Evolutionary conservation across 768 basidiomycete genomes (phyloP).

Genomic region (Coprinopsis cinerea): DNA sequence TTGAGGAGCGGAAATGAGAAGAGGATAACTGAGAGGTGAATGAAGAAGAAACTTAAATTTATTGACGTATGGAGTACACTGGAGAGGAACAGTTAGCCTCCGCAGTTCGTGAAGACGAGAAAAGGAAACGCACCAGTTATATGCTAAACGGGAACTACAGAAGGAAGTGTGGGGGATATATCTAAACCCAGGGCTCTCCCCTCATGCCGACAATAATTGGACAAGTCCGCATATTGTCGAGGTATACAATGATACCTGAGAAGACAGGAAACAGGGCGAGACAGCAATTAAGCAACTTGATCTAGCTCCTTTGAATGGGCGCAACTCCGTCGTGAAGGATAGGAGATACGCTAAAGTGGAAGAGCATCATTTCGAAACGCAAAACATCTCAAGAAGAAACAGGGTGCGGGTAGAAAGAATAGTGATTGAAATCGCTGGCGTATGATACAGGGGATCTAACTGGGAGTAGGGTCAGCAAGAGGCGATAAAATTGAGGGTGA

Average conservation of each 20-base stretch:
- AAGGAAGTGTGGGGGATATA: slow-evolving; percentile 4
- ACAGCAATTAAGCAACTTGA: slow-evolving; percentile 18
- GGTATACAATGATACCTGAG: slow-evolving; percentile 28
- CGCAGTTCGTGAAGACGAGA: no score
- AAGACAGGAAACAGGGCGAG: slow-evolving; percentile 25
- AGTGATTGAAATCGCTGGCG: slow-evolving; percentile 14
- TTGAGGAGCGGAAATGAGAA: slow-evolving; percentile 63
- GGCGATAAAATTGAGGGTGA: not conserved
- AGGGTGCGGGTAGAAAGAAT: not conserved
- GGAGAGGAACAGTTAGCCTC: no score
- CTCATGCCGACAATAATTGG: slow-evolving; percentile 18
- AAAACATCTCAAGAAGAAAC: no score
- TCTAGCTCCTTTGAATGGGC: slow-evolving; percentile 88
- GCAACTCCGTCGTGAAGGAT: slow-evolving; percentile 50
- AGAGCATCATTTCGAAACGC: slow-evolving; percentile 40
- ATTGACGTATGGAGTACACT: not conserved
- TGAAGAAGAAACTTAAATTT: slow-evolving; percentile 5
- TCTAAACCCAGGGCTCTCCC: slow-evolving; percentile 12
- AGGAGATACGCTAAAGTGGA: slow-evolving; percentile 83
- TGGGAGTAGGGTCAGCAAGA: slow-evolving; percentile 10
- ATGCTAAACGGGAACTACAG: no score
- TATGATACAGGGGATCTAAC: slow-evolving; percentile 16
- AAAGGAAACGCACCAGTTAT: no score
- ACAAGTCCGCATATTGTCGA: slow-evolving; percentile 17
- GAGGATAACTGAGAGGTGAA: slow-evolving; percentile 9